Base-by-base conservation (phyloP, 2,329 filamentous ascomycete genomes). In the Colletotrichum karsti region DNA sequence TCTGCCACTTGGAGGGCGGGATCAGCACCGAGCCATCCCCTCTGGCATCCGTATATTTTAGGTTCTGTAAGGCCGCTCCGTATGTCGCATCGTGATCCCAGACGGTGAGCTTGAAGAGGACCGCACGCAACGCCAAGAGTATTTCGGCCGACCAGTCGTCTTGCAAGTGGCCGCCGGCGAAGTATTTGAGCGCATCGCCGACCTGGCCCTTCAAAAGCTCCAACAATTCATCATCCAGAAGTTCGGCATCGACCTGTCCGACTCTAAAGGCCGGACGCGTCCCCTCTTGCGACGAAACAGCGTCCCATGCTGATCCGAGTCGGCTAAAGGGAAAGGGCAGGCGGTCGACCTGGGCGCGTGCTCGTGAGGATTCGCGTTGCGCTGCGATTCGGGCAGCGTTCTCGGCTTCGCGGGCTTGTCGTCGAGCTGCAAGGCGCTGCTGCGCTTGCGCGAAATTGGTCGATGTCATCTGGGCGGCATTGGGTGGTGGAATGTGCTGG, bases 11-110 rank as follows among this genome's bases (percentile, higher is more conserved):
- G n/a, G 91, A 92, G 0, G 95, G 95, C 15, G 92, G 82, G 12
- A 89, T 87, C 57, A 92, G 81, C 26, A 91, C 87, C 0, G 89
- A 82, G 9, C 89, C 89, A 51, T 80, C 80, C 59, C 85, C 86
- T 69, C 95, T 88, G 54, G 94, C 95, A 77, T 98, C 95, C 10
- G 93, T 92, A 76, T 95, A 98, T 76, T 91, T 91, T 28, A 99
- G 86, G 70, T 97, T 97, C 79, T 99, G 96, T 55, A 99, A 84
- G 37, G 93, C 91, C 10, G 96, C 96, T 68, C 96, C 96, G 79
- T 99, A 98, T 5, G 93, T 97, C 41, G 96, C 93, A 78, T 97
- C 91, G 78, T 98, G 93, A 79, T 98, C 95, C 96, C 96, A 99
- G 66, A 99, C 91, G 15, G 93, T 94, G 70, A 99, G 87, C 81